A percentile compares a stretch with the other conserved stretches of the same genome.
Conservation (phyloP, 1,139 yeast species). For the Geotrichum fermentans region DNA sequence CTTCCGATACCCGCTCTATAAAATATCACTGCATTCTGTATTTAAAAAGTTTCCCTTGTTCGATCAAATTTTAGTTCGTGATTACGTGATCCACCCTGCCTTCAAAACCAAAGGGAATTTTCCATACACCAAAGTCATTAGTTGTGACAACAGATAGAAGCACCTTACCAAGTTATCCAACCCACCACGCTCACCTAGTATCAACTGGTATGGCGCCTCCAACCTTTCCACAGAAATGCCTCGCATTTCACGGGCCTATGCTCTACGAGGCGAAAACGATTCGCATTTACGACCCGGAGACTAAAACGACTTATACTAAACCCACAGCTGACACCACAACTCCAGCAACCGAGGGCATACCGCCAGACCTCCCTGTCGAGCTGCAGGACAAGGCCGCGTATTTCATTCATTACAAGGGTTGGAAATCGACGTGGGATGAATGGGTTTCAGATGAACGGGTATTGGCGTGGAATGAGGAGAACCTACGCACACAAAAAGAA, state of each 20-base stretch:
- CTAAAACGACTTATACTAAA: constrained; percentile 31
- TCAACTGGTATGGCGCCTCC: constrained; percentile 19
- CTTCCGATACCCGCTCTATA: too few species aligned
- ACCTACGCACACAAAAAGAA: constrained; percentile 58
- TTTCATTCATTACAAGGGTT: constrained; percentile 85
- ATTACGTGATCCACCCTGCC: too few species aligned
- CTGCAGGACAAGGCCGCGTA: constrained; percentile 45
- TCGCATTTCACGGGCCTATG: constrained; percentile 89
- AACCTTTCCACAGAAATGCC: constrained; percentile 39
- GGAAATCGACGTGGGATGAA: constrained; percentile 96
- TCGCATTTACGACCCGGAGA: constrained; percentile 55
- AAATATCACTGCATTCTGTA: too few species aligned
- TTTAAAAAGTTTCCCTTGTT: too few species aligned
- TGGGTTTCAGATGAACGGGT: constrained; percentile 79
- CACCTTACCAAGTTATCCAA: too few species aligned
- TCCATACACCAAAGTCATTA: too few species aligned
- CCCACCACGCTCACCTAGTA: too few species aligned
- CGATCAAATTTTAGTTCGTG: too few species aligned
- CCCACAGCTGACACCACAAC: constrained; percentile 23
- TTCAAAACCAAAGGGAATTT: too few species aligned
- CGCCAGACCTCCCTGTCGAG: constrained; percentile 48
- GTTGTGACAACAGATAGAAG: too few species aligned
- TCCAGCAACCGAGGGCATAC: constrained; percentile 29
- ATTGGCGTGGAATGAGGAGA: constrained; percentile 64
- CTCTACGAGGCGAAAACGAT: constrained; percentile 83